A percentile compares a stretch with the other conserved stretches of the same genome.
Evolutionary conservation across 306 rosid genomes (phyloP).

Genomic region (Quercus robur): DNA sequence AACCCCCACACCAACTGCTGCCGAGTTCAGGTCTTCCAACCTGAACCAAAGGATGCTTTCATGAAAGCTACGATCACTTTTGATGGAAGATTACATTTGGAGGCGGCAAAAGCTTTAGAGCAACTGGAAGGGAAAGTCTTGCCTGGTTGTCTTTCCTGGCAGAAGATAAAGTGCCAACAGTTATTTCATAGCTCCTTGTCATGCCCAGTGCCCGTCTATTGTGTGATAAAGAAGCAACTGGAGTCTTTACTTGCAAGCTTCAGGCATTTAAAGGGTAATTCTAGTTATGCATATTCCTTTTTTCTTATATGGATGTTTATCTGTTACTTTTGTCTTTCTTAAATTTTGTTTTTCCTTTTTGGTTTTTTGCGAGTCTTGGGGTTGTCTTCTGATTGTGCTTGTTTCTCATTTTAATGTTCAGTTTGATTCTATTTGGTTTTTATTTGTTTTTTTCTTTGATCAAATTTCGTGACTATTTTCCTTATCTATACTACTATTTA

Average conservation of each 20-base stretch:
- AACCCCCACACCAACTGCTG: conserved; percentile 44
- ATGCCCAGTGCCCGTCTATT: conserved; percentile 57
- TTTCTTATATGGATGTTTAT: conserved; percentile 20
- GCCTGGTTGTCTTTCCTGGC: conserved; percentile 80
- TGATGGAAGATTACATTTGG: conserved; percentile 91
- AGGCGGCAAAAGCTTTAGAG: conserved; percentile 93
- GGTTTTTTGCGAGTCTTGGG: not conserved
- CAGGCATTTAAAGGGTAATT: conserved; percentile 47
- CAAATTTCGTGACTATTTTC: not conserved
- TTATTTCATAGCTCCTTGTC: conserved; percentile 68
- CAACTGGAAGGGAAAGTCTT: conserved; percentile 73
- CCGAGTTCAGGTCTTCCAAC: conserved; percentile 65
- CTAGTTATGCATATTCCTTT: not conserved
- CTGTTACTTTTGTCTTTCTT: conserved; percentile 4
- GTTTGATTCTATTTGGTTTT: not conserved
- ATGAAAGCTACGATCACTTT: conserved; percentile 69
- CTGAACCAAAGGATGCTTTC: conserved; percentile 59
- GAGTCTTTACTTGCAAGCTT: conserved; percentile 50
- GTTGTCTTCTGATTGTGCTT: not conserved
- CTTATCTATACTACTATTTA: not conserved
- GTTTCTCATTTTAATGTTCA: not conserved
- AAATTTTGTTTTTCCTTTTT: not conserved
- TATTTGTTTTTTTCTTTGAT: not conserved
- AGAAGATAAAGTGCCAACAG: conserved; percentile 84
- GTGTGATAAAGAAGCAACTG: conserved; percentile 57